Evolutionary conservation across 2,329 filamentous ascomycete species (phyloP).

Genomic region (Chalaropsis thielavioides): DNA sequence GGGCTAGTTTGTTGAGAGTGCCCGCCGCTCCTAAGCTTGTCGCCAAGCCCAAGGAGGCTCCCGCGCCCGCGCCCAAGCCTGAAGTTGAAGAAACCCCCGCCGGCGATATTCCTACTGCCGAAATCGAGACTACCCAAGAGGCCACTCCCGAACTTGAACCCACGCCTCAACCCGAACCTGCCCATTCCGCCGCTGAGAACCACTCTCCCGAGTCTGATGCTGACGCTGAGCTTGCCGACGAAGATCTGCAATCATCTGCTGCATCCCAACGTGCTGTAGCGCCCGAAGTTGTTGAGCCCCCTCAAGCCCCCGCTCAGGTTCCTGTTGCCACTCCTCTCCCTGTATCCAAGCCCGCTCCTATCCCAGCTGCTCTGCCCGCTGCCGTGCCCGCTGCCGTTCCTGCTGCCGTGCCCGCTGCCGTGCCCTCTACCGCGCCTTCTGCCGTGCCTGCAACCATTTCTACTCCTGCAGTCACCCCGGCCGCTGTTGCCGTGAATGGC

Average conservation of each 20-base stretch:
- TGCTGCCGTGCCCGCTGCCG: slow-evolving; percentile 52
- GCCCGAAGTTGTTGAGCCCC: slow-evolving; percentile 31
- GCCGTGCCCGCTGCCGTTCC: slow-evolving; percentile 41
- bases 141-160: slow-evolving; percentile 12
- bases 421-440: slow-evolving; percentile 38
- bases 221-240: slow-evolving; percentile 26
- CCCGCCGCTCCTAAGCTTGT: slow-evolving; percentile 43
- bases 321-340: slow-evolving; percentile 54
- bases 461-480: slow-evolving; percentile 41
- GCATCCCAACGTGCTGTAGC: slow-evolving; percentile 20
- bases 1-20: slow-evolving; percentile 61
- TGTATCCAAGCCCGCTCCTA: slow-evolving; percentile 61
- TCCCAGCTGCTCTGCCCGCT: slow-evolving; percentile 48
- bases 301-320: slow-evolving; percentile 48
- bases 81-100: slow-evolving; percentile 24
- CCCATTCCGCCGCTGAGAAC: slow-evolving; percentile 25
- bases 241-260: slow-evolving; percentile 23
- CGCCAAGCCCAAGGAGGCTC: slow-evolving; percentile 39
- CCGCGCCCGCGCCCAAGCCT: slow-evolving; percentile 28
- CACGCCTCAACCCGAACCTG: not conserved
- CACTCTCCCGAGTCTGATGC: slow-evolving; percentile 15
- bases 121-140: too few relatives aligned
- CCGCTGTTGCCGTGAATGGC: slow-evolving; percentile 40
- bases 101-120: slow-evolving; percentile 17
- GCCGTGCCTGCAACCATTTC: slow-evolving; percentile 50